Base-by-base conservation (phyloP, 192 early-diverging fungal species). In the Umbelopsis vinacea region DNA sequence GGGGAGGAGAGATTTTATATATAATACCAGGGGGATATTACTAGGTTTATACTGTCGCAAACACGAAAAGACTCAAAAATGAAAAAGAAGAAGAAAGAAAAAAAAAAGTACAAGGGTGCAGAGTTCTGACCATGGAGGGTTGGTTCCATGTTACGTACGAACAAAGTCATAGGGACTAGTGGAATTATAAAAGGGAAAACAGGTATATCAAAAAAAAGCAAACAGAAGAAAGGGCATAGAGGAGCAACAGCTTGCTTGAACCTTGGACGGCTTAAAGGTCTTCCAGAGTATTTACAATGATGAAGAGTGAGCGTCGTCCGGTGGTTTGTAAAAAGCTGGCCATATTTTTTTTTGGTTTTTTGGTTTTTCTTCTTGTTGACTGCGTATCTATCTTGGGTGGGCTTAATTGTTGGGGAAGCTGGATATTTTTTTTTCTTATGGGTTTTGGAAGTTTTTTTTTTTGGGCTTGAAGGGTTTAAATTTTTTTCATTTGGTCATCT, bases 211-310 rank as follows among this genome's bases (percentile, higher is more conserved):
- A 35, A 63, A 37, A 63, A 63, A 37, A 63, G 33, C 23, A 37
- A 29, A 37, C 26, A 35, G 29, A 35, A 63, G 40, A 43, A 12
- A 12, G 7, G 57, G 57, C 57, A 63, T 63, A 63, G 29, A 50
- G n/a, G 48, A 15, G n/a, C 40, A 43, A 43, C 40, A 43, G 40
- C 40, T 43, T 43, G 40, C 11, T 43, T 43, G 40, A 43, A 43
- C 2, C 40, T 1, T 43, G 11, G 40, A 43, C 40, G 40, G 40
- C 8, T 43, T 3, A 19, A 0, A 63, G 33, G 57, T 63, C 26
- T 63, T 63, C 57, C 26, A 63, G 26, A 63, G 57, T 63, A 63
- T 63, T 35, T 63, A 63, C 57, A 63, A 63, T 63, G 57, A 37
- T 37, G 57, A 63, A 63, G 35, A 63, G n/a, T n/a, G 35, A 26